These are phyloP conservation scores for Corchorus olitorius DNA, from an alignment of 345 rosid species.

Conservation along the genomic window DNA sequence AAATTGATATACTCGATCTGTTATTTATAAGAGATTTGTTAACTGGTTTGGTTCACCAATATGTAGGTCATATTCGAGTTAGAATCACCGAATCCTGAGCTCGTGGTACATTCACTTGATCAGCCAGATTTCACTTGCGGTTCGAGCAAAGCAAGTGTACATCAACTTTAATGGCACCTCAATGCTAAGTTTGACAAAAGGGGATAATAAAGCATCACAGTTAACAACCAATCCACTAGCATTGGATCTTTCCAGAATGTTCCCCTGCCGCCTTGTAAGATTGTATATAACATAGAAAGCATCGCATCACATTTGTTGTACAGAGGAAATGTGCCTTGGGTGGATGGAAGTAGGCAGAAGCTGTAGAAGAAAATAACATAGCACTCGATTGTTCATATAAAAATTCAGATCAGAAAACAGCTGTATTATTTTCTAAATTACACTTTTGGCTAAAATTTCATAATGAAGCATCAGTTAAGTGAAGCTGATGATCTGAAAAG, in stretches of 20 bases:
- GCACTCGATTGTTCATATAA: no score
- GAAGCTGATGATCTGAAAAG: not conserved
- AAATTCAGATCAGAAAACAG: not conserved
- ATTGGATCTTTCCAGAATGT: not conserved
- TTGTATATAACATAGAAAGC: not conserved
- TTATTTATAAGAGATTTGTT: not conserved
- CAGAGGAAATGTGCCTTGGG: not conserved
- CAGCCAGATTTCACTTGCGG: constrained; percentile 63
- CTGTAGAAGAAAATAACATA: no score
- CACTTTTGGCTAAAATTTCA: not conserved
- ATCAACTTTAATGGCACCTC: constrained; percentile 36
- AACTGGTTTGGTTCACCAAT: constrained; percentile 4
- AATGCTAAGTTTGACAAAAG: not conserved
- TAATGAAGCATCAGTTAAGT: not conserved
- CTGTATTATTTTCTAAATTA: not conserved
- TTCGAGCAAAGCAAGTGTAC: constrained; percentile 36
- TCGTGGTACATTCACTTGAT: constrained; percentile 50
- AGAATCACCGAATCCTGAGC: constrained; percentile 57
- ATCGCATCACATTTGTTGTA: not conserved
- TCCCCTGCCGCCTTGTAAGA: not conserved
- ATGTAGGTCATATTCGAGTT: constrained; percentile 71
- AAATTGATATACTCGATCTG: not conserved
- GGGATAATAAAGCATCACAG: not conserved
- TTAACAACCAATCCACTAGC: not conserved
- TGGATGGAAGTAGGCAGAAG: no score